Evolutionary conservation across 352 stramenopile genomes (phyloP).

Genomic region (Phytophthora tentaculata): DNA sequence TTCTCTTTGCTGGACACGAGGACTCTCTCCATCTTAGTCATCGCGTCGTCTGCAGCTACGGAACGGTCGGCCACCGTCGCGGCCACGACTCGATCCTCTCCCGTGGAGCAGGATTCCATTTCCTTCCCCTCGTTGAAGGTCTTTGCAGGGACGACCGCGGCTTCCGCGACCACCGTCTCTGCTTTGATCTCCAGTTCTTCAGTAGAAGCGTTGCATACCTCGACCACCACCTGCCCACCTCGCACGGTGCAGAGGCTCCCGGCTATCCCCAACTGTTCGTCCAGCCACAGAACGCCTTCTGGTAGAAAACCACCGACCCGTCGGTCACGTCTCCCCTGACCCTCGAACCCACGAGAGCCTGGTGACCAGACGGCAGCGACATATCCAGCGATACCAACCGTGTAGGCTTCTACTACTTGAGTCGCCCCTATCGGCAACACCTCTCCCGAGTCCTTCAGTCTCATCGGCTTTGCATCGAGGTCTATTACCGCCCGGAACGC

Average conservation of each 20-base stretch:
- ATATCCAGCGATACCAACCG: not conserved
- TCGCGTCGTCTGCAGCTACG: too few species aligned
- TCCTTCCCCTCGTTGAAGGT: too few species aligned
- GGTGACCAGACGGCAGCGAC: not conserved
- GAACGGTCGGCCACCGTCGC: too few species aligned
- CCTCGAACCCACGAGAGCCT: not conserved
- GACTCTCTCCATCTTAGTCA: too few species aligned
- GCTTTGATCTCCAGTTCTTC: not conserved
- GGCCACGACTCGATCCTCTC: too few species aligned
- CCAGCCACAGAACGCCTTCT: not conserved
- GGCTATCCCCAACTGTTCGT: not conserved
- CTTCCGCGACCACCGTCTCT: not conserved
- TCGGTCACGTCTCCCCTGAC: not conserved
- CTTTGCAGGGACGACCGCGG: too few species aligned
- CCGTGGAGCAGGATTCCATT: too few species aligned
- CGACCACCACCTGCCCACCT: not conserved
- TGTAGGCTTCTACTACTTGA: not conserved
- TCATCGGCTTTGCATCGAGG: not conserved
- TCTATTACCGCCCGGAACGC: constrained; percentile 6
- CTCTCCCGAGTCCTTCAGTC: not conserved
- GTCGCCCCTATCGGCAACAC: not conserved
- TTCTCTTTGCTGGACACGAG: too few species aligned
- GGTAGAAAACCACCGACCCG: not conserved
- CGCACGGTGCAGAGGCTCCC: not conserved
- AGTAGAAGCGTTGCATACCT: constrained; percentile 11